Conservation (phyloP, 257 asterid species). For the Phtheirospermum japonicum region DNA sequence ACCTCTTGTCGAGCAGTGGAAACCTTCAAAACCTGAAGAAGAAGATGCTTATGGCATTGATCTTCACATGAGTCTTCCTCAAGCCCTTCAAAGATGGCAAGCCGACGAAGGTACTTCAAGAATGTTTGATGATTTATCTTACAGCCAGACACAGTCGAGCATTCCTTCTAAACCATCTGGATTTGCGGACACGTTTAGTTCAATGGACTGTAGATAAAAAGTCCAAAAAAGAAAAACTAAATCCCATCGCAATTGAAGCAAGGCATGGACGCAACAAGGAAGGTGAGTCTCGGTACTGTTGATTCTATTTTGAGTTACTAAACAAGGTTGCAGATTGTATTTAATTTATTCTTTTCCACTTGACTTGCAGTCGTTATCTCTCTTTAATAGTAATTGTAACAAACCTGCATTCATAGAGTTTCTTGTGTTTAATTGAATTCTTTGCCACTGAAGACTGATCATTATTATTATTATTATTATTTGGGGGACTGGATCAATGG, state of each 20-base stretch:
- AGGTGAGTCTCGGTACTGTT: constrained; percentile 23
- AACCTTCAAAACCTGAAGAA: constrained; percentile 60
- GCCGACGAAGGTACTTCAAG: constrained; percentile 87
- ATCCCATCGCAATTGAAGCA: neutral
- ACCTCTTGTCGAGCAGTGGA: constrained; percentile 92
- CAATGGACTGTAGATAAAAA: constrained; percentile 65
- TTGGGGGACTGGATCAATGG: no score
- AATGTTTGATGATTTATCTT: constrained; percentile 74
- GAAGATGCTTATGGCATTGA: constrained; percentile 64
- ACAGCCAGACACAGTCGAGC: constrained; percentile 69
- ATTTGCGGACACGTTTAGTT: constrained; percentile 63
- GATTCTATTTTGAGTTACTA: constrained; percentile 22
- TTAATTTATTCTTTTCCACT: constrained; percentile 44
- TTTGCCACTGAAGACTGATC: neutral
- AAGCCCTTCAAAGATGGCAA: constrained; percentile 93
- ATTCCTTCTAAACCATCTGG: constrained; percentile 74
- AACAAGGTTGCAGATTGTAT: constrained; percentile 29
- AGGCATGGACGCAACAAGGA: constrained; percentile 1
- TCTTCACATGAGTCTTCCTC: constrained; percentile 83
- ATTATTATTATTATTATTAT: no score
- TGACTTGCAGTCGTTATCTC: constrained; percentile 12
- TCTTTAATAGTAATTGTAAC: constrained; percentile 22
- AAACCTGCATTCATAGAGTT: constrained; percentile 28
- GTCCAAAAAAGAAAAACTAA: neutral
- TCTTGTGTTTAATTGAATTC: constrained; percentile 29